Evolutionary conservation across 352 stramenopile species (phyloP), one percentile per base, ranked within the genome.

Genomic region (Hyaloperonospora brassicae): DNA sequence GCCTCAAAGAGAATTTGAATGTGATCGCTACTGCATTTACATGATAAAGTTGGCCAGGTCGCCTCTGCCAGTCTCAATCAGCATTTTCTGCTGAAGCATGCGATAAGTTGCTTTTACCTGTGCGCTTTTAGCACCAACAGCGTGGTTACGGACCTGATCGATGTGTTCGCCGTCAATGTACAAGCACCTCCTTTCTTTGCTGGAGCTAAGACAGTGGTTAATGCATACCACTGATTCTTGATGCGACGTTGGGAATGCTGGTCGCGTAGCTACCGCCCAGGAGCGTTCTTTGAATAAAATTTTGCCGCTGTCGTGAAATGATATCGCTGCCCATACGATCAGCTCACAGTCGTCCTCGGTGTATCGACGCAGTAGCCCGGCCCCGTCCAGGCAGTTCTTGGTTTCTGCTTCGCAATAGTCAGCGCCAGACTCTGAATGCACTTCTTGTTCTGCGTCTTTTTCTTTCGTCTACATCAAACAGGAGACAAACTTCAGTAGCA

Each of bases 151-250:
- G 30, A 70, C 40, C 55, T 67, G 62, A 47, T 70, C 54, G 10
- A 70, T 59, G 24, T 70, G 50, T 24, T 70, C 58, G 38, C 53
- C 59, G 13, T 70, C 51, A 51, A 67, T 59, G 27, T 64, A 67
- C 7, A 39, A 57, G 50, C 50, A 70, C 9, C 36, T 48, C 55
- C 45, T 24, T 0, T 27, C 49, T 47, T 70, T 70, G 38, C 64
- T 50, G 3, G 62, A 55, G 24, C 41, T 56, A 14, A 70, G 39
- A 4, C 46, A 40, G 34, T 70, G 67, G 10, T 58, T 64, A 22
- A 61, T 47, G 12, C 57, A 47, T 17, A 68, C 50, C 1, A 68
- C 61, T 51, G 61, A 50, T 43, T 60, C 60, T 39, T n/a, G n/a
- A n/a, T 61, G n/a, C 4, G 42, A 47, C 12, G 14, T 13, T 1